phyloP scores from a whole-genome alignment of 108 stramenopile genomes.

The Epithemia pelagica region DNA sequence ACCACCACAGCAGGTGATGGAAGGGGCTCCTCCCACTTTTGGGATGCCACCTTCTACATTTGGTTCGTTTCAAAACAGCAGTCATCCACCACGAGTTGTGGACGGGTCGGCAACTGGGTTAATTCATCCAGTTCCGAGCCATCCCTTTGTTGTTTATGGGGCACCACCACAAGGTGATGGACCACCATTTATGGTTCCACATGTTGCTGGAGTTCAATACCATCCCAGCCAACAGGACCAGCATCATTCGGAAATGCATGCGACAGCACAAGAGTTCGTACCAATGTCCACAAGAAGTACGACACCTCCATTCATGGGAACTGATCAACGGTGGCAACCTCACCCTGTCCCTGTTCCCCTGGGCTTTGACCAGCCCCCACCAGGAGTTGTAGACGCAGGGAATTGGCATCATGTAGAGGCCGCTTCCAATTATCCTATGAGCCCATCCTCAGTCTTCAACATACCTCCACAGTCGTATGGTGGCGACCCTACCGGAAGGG shows the following conservation, averaged over 20 bases:
- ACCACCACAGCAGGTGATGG: neutral
- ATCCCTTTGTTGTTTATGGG: neutral
- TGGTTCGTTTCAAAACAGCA: neutral
- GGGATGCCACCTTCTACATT: neutral
- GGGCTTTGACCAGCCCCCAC: neutral
- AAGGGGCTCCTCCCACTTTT: neutral
- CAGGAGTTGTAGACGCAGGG: neutral
- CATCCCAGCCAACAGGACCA: conserved; percentile 1
- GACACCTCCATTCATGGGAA: neutral
- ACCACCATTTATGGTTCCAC: neutral
- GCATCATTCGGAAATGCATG: conserved; percentile 12
- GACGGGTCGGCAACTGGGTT: neutral
- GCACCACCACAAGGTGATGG: neutral
- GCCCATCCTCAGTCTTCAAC: neutral
- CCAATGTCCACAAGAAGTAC: conserved; percentile 6
- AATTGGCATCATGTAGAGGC: neutral
- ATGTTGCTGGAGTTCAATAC: neutral
- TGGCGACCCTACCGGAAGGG: neutral
- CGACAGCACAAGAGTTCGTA: conserved; percentile 13
- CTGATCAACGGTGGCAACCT: neutral
- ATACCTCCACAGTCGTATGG: neutral
- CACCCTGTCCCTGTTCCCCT: neutral
- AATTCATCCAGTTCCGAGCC: neutral
- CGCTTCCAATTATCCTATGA: neutral
- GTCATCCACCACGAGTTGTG: neutral